phyloP scores from a whole-genome alignment of 352 stramenopile species.

The Phytophthora boehmeriae region DNA sequence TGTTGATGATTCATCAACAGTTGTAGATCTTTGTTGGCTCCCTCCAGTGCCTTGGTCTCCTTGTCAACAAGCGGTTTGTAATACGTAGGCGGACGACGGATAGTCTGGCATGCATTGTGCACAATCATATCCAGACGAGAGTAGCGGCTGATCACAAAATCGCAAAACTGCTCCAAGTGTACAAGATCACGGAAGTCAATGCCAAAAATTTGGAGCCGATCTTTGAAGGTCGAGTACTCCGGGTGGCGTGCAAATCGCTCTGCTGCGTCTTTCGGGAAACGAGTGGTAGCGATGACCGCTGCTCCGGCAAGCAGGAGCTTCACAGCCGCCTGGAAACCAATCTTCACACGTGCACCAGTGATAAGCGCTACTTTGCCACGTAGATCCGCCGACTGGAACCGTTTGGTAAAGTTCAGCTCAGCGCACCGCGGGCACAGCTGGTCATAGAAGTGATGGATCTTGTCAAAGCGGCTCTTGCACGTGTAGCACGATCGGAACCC shows the following conservation, averaged over 20 bases:
- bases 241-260: conserved; percentile 90
- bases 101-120: conserved; percentile 98
- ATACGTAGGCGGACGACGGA: conserved; percentile 93
- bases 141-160: conserved; percentile 82
- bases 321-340: conserved; percentile 95
- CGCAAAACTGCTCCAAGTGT: conserved; percentile 95
- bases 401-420: conserved; percentile 94
- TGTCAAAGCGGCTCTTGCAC: conserved; percentile 95
- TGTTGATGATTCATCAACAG: conserved; percentile 81
- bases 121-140: conserved; percentile 96
- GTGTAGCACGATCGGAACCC: conserved; percentile 95
- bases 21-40: conserved; percentile 57
- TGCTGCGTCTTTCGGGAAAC: conserved; percentile 94
- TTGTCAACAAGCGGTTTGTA: conserved; percentile 93
- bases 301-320: conserved; percentile 94
- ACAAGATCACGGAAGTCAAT: conserved; percentile 97
- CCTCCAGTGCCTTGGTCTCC: conserved; percentile 69
- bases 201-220: conserved; percentile 95
- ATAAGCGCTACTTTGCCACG: conserved; percentile 92
- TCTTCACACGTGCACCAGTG: conserved; percentile 97
- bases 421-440: conserved; percentile 95
- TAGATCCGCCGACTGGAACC: conserved; percentile 92
- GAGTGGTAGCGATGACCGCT: conserved; percentile 94
- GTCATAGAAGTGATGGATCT: conserved; percentile 97
- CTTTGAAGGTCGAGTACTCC: conserved; percentile 94